phyloP scores from a whole-genome alignment of 305 asterid species.

The Fraxinus angustifolia region DNA sequence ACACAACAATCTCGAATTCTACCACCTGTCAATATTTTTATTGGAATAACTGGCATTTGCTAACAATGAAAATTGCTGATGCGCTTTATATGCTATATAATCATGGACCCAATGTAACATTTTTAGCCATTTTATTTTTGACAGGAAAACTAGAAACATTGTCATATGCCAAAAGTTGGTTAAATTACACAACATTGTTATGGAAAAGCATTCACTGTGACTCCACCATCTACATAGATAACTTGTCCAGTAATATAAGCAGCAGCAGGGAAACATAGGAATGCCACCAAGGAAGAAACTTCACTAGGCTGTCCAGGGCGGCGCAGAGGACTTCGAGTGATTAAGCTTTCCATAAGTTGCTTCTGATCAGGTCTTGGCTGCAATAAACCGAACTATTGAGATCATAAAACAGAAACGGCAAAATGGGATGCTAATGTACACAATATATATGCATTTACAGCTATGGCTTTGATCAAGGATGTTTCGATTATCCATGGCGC shows the following conservation, averaged over 20 bases:
- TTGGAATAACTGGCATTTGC: neutral
- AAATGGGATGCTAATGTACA: neutral
- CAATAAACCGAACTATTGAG: neutral
- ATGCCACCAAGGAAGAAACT: constrained; percentile 19
- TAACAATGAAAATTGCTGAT: neutral
- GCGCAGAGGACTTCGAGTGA: constrained; percentile 21
- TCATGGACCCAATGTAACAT: neutral
- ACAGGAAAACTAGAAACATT: neutral
- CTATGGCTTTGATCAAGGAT: neutral
- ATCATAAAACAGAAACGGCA: neutral
- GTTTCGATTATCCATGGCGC: constrained; percentile 20
- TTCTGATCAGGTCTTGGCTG: neutral
- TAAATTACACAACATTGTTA: neutral
- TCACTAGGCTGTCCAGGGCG: constrained; percentile 23
- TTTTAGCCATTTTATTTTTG: neutral
- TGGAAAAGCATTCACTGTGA: constrained; percentile 20
- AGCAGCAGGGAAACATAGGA: constrained; percentile 28
- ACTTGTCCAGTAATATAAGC: constrained; percentile 30
- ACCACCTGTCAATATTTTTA: neutral
- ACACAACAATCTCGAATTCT: neutral
- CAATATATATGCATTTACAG: neutral
- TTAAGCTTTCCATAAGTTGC: neutral
- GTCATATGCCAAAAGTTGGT: neutral
- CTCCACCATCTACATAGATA: constrained; percentile 27
- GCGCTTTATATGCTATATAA: neutral